phyloP scores from a whole-genome alignment of 192 early-diverging fungal genomes.

The Coemansia sp. region DNA sequence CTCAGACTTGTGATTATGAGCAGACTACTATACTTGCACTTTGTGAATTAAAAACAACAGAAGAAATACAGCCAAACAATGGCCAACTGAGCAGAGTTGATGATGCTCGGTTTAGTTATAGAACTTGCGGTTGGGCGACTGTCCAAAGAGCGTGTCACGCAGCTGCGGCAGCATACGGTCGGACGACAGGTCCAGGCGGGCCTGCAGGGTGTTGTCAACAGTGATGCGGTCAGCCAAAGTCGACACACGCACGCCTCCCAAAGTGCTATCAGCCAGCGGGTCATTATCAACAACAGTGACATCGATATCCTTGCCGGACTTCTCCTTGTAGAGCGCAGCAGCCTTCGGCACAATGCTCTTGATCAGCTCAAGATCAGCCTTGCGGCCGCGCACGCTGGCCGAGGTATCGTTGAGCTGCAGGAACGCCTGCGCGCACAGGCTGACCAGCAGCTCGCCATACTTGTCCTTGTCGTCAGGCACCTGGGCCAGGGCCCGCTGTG shows the following conservation, averaged over 20 bases:
- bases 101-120: slow-evolving; percentile 58
- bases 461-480: slow-evolving; percentile 60
- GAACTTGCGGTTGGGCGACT: slow-evolving; percentile 87
- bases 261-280: slow-evolving; percentile 74
- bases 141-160: slow-evolving; percentile 86
- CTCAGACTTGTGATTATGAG: no score
- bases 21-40: no score
- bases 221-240: slow-evolving; percentile 75
- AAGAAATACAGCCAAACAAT: background rate
- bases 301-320: slow-evolving; percentile 41
- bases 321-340: slow-evolving; percentile 57
- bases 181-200: slow-evolving; percentile 78
- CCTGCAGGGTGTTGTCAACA: slow-evolving; percentile 88
- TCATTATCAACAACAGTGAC: slow-evolving; percentile 51
- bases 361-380: slow-evolving; percentile 65
- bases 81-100: no score
- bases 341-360: slow-evolving; percentile 55
- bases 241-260: slow-evolving; percentile 87
- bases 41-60: background rate
- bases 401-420: slow-evolving; percentile 83
- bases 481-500: slow-evolving; percentile 58
- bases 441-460: slow-evolving; percentile 69
- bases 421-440: slow-evolving; percentile 69
- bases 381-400: slow-evolving; percentile 69
- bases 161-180: slow-evolving; percentile 94